Base-by-base conservation (phyloP, 352 stramenopile species). In the Aphanomyces invadans region DNA sequence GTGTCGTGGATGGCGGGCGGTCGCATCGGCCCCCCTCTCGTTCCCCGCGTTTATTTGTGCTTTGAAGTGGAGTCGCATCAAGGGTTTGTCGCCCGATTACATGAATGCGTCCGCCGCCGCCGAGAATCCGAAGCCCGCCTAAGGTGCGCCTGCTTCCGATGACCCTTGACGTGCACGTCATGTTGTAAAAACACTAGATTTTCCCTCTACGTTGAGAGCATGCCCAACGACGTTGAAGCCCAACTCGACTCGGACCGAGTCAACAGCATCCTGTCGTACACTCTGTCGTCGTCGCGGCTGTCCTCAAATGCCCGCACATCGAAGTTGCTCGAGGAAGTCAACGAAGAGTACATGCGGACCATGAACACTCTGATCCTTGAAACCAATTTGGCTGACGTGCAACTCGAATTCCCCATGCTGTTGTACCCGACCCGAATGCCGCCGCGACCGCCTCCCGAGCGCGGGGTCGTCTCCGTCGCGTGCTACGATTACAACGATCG, bases 321-420 rank as follows among this genome's bases (percentile, higher is more conserved):
- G 23, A 29, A 61, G 10, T 63, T 98, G 0, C 63, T 97, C 1
- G 78, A 95, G 60, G 89, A 98, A 75, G 87, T 97, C 31, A 96
- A 95, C 69, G 71, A 78, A 3, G 86, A 95, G 65, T 98, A 97
- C 73, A 90, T 95, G 75, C 79, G 89, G 32, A 88, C 89, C 25
- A 97, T 98, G 89, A 98, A 98, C 84, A 82, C 88, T 32, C 70
- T 98, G 19, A 81, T 97, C 5, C 90, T 97, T 23, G 81, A 90
- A 46, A 81, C 80, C 7, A 91, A 86, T 25, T 54, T 80, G n/a
- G 65, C 77, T 33, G 83, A 93, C 42, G 46, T 89, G n/a, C 60
- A 70, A 25, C 32, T 28, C n/a, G 83, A 89, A 44, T 88, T 90
- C 52, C 70, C 71, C 0, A 76, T 86, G 33, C 65, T 93, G 2